Evolutionary conservation across 2,329 filamentous ascomycete genomes (phyloP).

Genomic region (Huntiella omanensis): DNA sequence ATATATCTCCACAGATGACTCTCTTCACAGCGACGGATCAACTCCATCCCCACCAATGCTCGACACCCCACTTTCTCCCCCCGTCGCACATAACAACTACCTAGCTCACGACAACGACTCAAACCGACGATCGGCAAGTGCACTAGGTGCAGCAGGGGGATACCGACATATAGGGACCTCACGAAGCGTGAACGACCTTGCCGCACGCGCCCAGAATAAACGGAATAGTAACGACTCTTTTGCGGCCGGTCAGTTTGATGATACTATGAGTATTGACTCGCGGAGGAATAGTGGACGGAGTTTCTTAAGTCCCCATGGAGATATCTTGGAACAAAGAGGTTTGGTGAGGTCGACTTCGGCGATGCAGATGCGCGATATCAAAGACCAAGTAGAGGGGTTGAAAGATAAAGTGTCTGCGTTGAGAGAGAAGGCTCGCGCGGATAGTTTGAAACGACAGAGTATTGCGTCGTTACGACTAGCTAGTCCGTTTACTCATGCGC

Average conservation of each 20-base stretch:
- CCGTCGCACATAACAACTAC: conserved; percentile 20
- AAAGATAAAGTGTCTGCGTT: conserved; percentile 70
- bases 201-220: conserved; percentile 7
- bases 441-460: conserved; percentile 60
- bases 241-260: conserved; percentile 37
- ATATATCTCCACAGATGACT: conserved; percentile 23
- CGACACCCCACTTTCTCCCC: conserved; percentile 12
- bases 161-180: conserved; percentile 26
- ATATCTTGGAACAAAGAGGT: conserved; percentile 25
- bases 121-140: conserved; percentile 41
- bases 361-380: conserved; percentile 53
- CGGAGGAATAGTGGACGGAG: conserved; percentile 6
- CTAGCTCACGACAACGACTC: conserved; percentile 38
- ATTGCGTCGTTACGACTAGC: conserved; percentile 55
- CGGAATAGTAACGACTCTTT: conserved; percentile 20
- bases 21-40: conserved; percentile 26
- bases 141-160: conserved; percentile 38
- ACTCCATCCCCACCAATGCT: conserved; percentile 31
- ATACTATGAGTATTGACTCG: conserved; percentile 15
- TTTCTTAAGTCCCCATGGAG: conserved; percentile 27
- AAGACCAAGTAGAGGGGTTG: conserved; percentile 69
- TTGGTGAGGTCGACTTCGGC: conserved; percentile 50
- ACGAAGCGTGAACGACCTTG: conserved; percentile 9
- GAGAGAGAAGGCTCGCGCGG: conserved; percentile 59
- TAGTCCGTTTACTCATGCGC: conserved; percentile 60